These are phyloP conservation scores for Psilocybe cyanescens DNA, from an alignment of 768 basidiomycete species.

Conservation along the genomic window DNA sequence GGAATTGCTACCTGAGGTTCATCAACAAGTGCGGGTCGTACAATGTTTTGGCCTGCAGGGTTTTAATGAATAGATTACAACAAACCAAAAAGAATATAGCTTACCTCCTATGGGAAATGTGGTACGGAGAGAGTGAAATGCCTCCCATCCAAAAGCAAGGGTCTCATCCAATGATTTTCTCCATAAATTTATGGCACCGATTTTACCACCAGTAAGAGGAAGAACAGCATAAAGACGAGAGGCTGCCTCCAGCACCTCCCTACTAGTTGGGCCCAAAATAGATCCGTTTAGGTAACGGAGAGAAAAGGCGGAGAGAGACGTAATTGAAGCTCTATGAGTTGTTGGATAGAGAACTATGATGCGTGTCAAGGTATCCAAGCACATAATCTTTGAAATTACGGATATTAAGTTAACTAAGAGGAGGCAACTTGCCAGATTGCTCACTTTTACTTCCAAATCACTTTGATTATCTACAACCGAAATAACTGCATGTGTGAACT, in stretches of 20 bases:
- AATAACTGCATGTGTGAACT: slow-evolving; percentile 65
- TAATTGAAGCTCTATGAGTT: slow-evolving; percentile 58
- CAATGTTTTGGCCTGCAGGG: slow-evolving; percentile 9
- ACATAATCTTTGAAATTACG: slow-evolving; percentile 39
- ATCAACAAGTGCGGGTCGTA: slow-evolving; percentile 22
- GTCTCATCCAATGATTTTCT: slow-evolving; percentile 76
- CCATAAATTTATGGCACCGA: slow-evolving; percentile 74
- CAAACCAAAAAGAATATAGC: slow-evolving; percentile 8
- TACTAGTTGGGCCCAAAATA: slow-evolving; percentile 43
- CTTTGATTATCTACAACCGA: slow-evolving; percentile 53
- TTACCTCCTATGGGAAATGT: slow-evolving; percentile 58
- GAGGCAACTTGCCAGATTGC: not conserved
- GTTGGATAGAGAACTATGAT: slow-evolving; percentile 71
- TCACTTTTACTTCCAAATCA: slow-evolving; percentile 61
- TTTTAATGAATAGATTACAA: not conserved
- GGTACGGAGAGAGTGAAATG: slow-evolving; percentile 59
- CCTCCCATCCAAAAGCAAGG: slow-evolving; percentile 64
- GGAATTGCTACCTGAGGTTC: slow-evolving; percentile 57
- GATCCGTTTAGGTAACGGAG: slow-evolving; percentile 62
- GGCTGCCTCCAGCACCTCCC: slow-evolving; percentile 46
- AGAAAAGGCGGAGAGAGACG: slow-evolving; percentile 55
- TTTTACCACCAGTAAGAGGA: slow-evolving; percentile 79
- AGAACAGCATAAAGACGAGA: slow-evolving; percentile 64
- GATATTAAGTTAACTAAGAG: not conserved
- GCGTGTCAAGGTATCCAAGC: slow-evolving; percentile 52